Conservation (phyloP, 2,329 filamentous ascomycete genomes). For the Canariomyces notabilis region DNA sequence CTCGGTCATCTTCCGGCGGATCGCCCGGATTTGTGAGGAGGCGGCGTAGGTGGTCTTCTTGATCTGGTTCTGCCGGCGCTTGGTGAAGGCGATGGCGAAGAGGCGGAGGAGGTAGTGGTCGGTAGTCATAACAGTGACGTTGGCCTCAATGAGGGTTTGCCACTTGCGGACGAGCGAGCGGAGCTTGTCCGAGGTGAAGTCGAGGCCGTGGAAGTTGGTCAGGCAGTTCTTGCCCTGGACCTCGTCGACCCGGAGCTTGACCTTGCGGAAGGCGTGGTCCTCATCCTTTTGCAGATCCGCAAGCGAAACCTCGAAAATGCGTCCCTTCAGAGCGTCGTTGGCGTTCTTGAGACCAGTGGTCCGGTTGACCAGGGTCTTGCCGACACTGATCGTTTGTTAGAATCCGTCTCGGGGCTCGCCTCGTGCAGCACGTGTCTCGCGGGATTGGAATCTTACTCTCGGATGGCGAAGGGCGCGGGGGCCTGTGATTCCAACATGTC, state of each 20-base stretch:
- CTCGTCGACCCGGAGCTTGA: conserved; percentile 98
- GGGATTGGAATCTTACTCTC: conserved; percentile 70
- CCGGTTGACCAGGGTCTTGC: conserved; percentile 99
- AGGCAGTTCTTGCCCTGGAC: conserved; percentile 99
- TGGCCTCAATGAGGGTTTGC: conserved; percentile 99
- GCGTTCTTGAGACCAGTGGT: conserved; percentile 99
- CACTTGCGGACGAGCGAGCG: conserved; percentile 99
- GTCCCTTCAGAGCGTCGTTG: conserved; percentile 97
- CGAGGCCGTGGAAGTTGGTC: conserved; percentile 99
- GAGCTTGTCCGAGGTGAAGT: conserved; percentile 99
- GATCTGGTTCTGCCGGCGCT: conserved; percentile 98
- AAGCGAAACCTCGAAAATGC: conserved; percentile 97
- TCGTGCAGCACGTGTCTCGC: conserved; percentile 10
- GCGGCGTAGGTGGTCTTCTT: conserved; percentile 99
- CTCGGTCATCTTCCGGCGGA: conserved; percentile 99
- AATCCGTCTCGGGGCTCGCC: conserved; percentile 14
- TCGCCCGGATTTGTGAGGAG: conserved; percentile 93
- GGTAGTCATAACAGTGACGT: conserved; percentile 99
- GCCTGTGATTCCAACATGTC: conserved; percentile 50
- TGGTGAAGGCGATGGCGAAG: conserved; percentile 99
- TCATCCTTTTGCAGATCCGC: conserved; percentile 99
- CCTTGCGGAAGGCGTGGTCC: conserved; percentile 99
- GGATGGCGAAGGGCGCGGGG: conserved; percentile 87
- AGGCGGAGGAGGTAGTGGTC: conserved; percentile 99
- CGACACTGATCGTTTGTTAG: conserved; percentile 64